Evolutionary conservation across 768 basidiomycete genomes (phyloP).

Genomic region (Daedaleopsis nitida): DNA sequence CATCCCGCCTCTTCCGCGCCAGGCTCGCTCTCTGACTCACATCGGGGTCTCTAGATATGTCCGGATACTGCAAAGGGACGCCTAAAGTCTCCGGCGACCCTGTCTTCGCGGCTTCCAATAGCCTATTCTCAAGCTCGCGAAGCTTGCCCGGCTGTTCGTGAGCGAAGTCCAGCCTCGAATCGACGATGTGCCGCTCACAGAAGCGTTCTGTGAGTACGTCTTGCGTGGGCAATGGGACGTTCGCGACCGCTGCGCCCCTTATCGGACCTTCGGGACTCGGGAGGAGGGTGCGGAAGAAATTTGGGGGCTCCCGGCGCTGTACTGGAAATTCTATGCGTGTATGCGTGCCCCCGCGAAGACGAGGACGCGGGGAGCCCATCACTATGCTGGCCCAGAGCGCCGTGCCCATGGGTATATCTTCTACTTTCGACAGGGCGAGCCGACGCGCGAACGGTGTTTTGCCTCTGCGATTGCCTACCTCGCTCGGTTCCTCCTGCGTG

Average conservation of each 20-base stretch:
- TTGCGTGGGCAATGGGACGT: background rate
- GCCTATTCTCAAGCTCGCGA: background rate
- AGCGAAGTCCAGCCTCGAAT: background rate
- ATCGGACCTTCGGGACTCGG: background rate
- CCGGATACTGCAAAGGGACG: background rate
- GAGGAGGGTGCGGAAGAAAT: background rate
- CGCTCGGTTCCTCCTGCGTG: background rate
- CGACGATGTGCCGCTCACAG: background rate
- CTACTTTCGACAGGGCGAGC: background rate
- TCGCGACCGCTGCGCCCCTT: slow-evolving; percentile 1
- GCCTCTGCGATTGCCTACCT: slow-evolving; percentile 2
- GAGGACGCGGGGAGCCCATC: background rate
- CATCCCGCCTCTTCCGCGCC: background rate
- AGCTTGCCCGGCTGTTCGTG: background rate
- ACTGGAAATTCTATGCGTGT: background rate
- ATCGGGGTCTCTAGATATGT: background rate
- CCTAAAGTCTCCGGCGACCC: background rate
- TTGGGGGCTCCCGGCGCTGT: background rate
- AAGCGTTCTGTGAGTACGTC: background rate
- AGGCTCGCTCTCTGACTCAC: background rate
- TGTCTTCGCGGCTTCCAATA: background rate
- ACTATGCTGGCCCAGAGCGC: background rate
- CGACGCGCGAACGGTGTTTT: background rate
- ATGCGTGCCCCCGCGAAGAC: background rate
- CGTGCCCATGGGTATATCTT: background rate